These are phyloP conservation scores for Chimonanthus praecox DNA, from an alignment of 164 flowering plant species.

Conservation along the genomic window DNA sequence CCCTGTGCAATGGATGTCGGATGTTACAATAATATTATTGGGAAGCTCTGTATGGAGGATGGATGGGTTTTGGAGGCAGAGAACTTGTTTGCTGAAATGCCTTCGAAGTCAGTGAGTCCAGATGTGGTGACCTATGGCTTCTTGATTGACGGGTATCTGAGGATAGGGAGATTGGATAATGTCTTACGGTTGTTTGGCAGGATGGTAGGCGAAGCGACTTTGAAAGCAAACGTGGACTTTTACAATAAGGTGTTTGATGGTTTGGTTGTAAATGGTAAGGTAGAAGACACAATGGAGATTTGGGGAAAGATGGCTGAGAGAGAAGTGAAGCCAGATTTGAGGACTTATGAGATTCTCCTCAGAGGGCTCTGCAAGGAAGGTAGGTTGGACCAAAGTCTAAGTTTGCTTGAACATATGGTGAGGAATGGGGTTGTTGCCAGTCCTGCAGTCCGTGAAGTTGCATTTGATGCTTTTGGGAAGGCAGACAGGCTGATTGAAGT, in stretches of 20 bases:
- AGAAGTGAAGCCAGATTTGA: slow-evolving; percentile 62
- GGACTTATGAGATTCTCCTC: slow-evolving; percentile 51
- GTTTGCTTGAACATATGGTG: slow-evolving; percentile 47
- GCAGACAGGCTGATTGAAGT: slow-evolving; percentile 51
- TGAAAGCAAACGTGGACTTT: slow-evolving; percentile 51
- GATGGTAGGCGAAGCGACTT: slow-evolving; percentile 45
- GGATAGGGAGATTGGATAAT: slow-evolving; percentile 46
- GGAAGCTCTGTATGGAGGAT: slow-evolving; percentile 48
- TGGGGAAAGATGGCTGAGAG: slow-evolving; percentile 53
- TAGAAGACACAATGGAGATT: slow-evolving; percentile 36
- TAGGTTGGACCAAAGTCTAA: slow-evolving; percentile 26
- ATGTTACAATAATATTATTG: slow-evolving; percentile 58
- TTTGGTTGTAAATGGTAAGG: slow-evolving; percentile 41
- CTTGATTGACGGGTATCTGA: slow-evolving; percentile 52
- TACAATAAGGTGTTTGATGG: slow-evolving; percentile 22
- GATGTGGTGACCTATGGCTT: slow-evolving; percentile 27
- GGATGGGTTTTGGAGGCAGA: slow-evolving; percentile 22
- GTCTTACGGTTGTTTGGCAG: slow-evolving; percentile 34
- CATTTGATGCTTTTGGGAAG: slow-evolving; percentile 37
- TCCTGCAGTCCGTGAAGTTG: slow-evolving; percentile 34
- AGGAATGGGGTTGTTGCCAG: slow-evolving; percentile 37
- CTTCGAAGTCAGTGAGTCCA: slow-evolving; percentile 15
- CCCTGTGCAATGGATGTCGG: slow-evolving; percentile 71
- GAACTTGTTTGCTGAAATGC: slow-evolving; percentile 37
- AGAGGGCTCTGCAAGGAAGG: slow-evolving; percentile 40